These are phyloP conservation scores for Neospermospora avenae DNA, from an alignment of 2,329 filamentous ascomycete species.

Conservation along the genomic window DNA sequence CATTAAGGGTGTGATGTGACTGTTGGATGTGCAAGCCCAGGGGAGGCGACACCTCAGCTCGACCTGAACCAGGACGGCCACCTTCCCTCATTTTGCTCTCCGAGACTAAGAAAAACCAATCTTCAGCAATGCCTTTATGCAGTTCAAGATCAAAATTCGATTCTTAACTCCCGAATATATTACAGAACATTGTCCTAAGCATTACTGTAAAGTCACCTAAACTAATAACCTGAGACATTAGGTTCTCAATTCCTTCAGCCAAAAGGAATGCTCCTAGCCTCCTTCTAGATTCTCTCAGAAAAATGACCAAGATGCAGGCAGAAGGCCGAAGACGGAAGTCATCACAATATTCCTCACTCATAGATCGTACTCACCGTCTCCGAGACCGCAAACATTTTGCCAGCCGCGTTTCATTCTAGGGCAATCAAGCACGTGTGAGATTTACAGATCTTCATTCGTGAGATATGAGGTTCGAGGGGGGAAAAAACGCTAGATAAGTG, in stretches of 20 bases:
- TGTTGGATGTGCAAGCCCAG: background rate
- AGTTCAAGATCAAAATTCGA: too few species aligned
- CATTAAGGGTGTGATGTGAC: background rate
- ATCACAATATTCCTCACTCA: background rate
- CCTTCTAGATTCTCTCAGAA: background rate
- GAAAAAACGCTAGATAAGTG: background rate
- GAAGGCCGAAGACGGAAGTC: background rate
- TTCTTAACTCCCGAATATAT: too few species aligned
- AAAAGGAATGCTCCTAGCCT: background rate
- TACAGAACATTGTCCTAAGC: too few species aligned
- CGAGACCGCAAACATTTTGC: background rate
- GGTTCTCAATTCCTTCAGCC: background rate
- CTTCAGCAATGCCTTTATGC: too few species aligned
- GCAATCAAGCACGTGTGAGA: background rate
- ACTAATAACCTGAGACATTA: too few species aligned
- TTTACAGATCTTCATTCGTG: background rate
- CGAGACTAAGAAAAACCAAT: too few species aligned
- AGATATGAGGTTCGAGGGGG: background rate
- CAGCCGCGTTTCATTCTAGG: background rate
- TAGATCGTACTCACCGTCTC: background rate
- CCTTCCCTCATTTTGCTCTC: too few species aligned
- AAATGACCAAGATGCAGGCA: background rate
- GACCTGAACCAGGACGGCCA: too few species aligned
- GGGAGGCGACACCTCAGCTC: background rate
- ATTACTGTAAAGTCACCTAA: too few species aligned